Evolutionary conservation across 345 rosid species (phyloP).

Genomic region (Brassica carinata): DNA sequence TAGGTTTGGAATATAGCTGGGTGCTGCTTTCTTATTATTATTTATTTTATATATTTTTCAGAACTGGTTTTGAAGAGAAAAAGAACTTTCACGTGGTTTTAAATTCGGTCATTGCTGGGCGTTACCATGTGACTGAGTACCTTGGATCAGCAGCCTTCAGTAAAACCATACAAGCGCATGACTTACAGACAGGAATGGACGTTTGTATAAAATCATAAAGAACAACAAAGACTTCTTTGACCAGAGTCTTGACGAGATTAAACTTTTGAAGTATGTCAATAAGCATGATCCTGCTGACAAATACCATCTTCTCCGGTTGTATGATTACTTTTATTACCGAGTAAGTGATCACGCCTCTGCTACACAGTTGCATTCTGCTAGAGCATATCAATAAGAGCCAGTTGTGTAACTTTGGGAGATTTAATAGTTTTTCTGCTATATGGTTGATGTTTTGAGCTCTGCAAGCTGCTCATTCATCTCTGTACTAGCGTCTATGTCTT

Average conservation of each 20-base stretch:
- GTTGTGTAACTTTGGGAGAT: neutral
- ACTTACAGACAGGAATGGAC: constrained; percentile 96
- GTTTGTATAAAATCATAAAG: constrained; percentile 96
- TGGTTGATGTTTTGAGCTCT: too few species aligned
- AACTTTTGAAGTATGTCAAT: constrained; percentile 96
- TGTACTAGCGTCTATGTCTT: too few species aligned
- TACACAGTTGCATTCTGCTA: neutral
- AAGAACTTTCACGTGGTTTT: constrained; percentile 95
- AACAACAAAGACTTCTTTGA: constrained; percentile 99
- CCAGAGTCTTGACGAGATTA: constrained; percentile 99
- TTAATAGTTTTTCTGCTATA: too few species aligned
- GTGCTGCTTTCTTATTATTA: constrained; percentile 20
- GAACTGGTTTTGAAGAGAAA: constrained; percentile 99
- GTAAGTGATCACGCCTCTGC: constrained; percentile 51
- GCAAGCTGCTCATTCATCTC: too few species aligned
- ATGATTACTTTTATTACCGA: constrained; percentile 95
- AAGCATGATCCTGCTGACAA: constrained; percentile 98
- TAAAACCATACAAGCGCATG: constrained; percentile 99
- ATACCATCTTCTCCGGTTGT: constrained; percentile 93
- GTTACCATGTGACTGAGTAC: constrained; percentile 97
- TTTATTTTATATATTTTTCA: constrained; percentile 40
- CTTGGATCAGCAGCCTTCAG: constrained; percentile 99
- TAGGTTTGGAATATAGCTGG: neutral
- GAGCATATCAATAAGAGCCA: neutral
- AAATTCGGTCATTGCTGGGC: constrained; percentile 94